Base-by-base conservation (phyloP, 1,284 basidiomycete species). In the Agaricales sp. region DNA sequence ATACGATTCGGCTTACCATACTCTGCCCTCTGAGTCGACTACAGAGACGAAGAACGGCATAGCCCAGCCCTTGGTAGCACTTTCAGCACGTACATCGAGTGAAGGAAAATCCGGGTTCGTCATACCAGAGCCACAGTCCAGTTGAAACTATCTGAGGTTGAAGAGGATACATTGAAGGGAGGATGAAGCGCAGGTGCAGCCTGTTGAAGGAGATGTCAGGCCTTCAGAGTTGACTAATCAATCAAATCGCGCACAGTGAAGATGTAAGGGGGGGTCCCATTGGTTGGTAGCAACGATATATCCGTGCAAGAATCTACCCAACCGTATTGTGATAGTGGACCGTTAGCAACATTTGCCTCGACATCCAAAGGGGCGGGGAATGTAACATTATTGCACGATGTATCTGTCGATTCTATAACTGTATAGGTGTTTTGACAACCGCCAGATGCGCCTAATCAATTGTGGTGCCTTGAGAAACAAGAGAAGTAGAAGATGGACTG, bases 251-350 rank as follows among this genome's bases (percentile, higher is more conserved):
- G 54, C 55, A 75, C 78, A 20, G 75, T 80, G 51, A 80, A 62
- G 0, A 63, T 77, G 55, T 74, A 82, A 4, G 78, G 79, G 1
- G 77, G 73, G 3, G 75, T 78, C 14, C 79, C 79, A 53, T 77
- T 78, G 46, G 65, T 71, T 2, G 77, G 73, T 11, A 63, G 67
- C 21, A 81, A 54, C 14, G 68, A 65, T 30, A 81, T 71, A 55
- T 78, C 75, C 4, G 71, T 74, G 57, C 78, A 81, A 74, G 78
- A 43, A 16, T 74, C 66, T 35, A 75, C 57, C 78, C 78, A 80
- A n/a, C 75, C 77, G 59, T 69, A 79, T 55, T 73, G 69, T 1
- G 75, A 77, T 54, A 77, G 62, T 3, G 73, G 62, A 1, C 77
- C 78, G 50, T 63, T 67, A 13, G 57, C 51, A n/a, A 72, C 70